Percentiles rank a stretch among this genome's conserved stretches.
Conservation (phyloP, 2,329 filamentous ascomycete genomes). For the Apiospora koreana region DNA sequence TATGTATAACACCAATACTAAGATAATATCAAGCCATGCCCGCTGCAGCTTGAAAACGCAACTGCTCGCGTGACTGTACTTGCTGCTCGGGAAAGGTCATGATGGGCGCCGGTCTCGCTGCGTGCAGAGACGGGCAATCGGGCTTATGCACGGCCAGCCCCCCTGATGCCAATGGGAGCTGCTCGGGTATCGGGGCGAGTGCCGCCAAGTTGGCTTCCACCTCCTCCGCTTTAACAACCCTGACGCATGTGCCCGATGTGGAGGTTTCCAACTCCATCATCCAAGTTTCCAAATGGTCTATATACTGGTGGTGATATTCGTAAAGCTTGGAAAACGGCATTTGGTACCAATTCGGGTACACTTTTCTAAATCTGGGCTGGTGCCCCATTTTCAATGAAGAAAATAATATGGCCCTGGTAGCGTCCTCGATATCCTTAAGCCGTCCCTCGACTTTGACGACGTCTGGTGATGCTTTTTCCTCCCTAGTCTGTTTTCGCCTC, state of each 20-base stretch:
- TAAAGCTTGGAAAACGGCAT: slow-evolving; percentile 23
- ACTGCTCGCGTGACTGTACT: not conserved
- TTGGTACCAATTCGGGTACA: slow-evolving; percentile 21
- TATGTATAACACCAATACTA: not conserved
- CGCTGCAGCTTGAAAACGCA: not conserved
- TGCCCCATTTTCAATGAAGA: not conserved
- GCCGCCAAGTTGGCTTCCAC: not conserved
- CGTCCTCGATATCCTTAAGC: not conserved
- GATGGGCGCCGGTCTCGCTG: not conserved
- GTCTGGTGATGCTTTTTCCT: not conserved
- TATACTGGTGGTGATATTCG: slow-evolving; percentile 20
- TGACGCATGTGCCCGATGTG: not conserved
- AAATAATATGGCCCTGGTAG: not conserved
- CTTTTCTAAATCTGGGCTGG: not conserved
- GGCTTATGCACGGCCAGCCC: not conserved
- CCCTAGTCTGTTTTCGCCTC: not conserved
- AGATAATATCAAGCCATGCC: not conserved
- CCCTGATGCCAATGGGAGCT: not conserved
- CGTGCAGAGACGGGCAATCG: not conserved
- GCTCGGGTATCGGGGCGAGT: not conserved
- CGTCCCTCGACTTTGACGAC: not conserved
- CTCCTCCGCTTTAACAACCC: not conserved
- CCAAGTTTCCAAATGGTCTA: not conserved
- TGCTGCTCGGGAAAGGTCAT: not conserved
- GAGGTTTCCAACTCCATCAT: not conserved